Evolutionary conservation across 1,284 basidiomycete genomes (phyloP).

Genomic region (Phaffia rhodozyma): DNA sequence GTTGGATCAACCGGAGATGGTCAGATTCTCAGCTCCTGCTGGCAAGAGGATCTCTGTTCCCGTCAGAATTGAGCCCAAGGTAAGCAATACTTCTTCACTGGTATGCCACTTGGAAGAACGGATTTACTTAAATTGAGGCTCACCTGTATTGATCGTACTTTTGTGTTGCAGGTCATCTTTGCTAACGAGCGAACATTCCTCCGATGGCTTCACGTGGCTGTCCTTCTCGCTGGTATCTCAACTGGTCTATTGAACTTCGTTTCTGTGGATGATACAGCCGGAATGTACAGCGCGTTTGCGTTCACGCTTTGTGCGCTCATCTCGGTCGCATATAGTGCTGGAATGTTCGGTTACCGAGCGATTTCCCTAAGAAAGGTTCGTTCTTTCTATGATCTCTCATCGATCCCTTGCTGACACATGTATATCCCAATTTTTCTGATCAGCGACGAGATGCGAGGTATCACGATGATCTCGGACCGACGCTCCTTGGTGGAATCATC

Average conservation of each 20-base stretch:
- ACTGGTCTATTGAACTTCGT: constrained; percentile 84
- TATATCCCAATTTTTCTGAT: not conserved
- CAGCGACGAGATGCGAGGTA: constrained; percentile 12
- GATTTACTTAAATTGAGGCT: not conserved
- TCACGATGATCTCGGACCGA: constrained; percentile 14
- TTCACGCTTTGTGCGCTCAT: constrained; percentile 86
- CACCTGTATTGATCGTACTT: not conserved
- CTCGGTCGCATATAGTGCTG: constrained; percentile 75
- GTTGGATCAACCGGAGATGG: constrained; percentile 11
- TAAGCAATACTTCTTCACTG: constrained; percentile 28
- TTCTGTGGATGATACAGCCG: constrained; percentile 57
- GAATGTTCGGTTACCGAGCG: constrained; percentile 79
- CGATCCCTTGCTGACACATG: not conserved
- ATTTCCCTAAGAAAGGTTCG: constrained; percentile 50
- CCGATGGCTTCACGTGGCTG: constrained; percentile 87
- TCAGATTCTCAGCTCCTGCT: constrained; percentile 61
- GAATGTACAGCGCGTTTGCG: constrained; percentile 67
- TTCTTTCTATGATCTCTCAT: no score
- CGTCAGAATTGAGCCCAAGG: constrained; percentile 91
- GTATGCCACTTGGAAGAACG: no score
- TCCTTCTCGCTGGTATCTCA: constrained; percentile 77
- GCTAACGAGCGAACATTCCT: constrained; percentile 60
- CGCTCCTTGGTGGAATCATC: constrained; percentile 12
- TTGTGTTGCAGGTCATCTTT: constrained; percentile 49
- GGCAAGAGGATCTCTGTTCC: constrained; percentile 89